Evolutionary conservation across 306 rosid species (phyloP), one percentile per base, ranked within the genome.

Genomic region (Gastrolobium villosum): DNA sequence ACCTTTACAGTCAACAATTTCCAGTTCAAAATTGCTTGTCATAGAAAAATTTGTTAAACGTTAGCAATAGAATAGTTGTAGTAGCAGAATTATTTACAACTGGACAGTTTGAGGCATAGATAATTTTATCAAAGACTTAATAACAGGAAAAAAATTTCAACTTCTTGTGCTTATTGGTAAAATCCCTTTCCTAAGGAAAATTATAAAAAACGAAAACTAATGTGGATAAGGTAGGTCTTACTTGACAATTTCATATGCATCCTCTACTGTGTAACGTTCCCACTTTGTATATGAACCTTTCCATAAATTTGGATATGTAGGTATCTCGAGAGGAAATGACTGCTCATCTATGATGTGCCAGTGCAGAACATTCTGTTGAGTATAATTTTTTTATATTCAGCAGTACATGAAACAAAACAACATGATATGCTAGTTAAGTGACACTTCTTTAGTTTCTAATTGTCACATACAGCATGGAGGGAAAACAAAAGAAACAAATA

Each of bases 321-420:
- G 99, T 79, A 87, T 69, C 92, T 95, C 99, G 2, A 95, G 83
- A 60, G 99, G 98, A 89, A 95, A 95, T 28, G 99, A 88, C 78
- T 95, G 56, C 80, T 84, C 91, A 31, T 95, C 99, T 86, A 95
- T 89, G 84, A 91, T 83, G 88, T 95, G 98, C 99, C 99, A 95
- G 77, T 95, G 99, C 34, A 95, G 91, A 69, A 95, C 98, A 88
- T 95, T 95, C 99, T 95, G 81, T 68, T 32, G 64, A 79, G 87
- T 81, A 76, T 57, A 84, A 77, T 50, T 83, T 81, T 81, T 65
- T 68, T 65, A 70, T 40, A 84, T 87, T 86, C 84, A 84, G 86
- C 86, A 83, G 83, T 41, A 77, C 84, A 81, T 75, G 78, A 49
- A 78, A 72, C 41, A 66, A 77, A 75, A 77, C 13, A 69, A 5